phyloP scores from a whole-genome alignment of 228 moss, liverwort and hornwort species.

The Sphagnum fallax region DNA sequence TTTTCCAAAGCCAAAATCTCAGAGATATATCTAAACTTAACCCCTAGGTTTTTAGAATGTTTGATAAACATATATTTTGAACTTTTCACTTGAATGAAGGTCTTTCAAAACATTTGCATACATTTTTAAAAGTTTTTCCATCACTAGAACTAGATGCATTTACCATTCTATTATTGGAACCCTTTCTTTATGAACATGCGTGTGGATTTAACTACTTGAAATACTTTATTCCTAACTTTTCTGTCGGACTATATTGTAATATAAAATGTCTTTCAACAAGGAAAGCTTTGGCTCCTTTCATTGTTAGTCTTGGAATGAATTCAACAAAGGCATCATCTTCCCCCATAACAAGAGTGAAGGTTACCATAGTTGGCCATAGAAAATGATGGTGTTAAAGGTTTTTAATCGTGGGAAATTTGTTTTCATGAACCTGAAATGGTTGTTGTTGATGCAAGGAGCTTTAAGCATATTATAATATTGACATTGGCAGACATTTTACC shows the following conservation, averaged over 20 bases:
- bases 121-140: constrained; percentile 59
- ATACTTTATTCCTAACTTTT: constrained; percentile 15
- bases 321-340: no score
- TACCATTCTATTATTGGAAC: constrained; percentile 69
- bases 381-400: no score
- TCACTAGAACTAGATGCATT: constrained; percentile 47
- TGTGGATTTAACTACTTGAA: constrained; percentile 71
- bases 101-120: constrained; percentile 48
- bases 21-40: constrained; percentile 56
- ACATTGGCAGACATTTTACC: constrained; percentile 54
- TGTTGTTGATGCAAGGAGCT: constrained; percentile 23
- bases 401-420: no score
- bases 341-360: no score
- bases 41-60: constrained; percentile 49
- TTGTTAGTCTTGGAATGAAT: no score
- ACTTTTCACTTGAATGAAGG: constrained; percentile 69
- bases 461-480: constrained; percentile 31
- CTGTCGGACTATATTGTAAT: neutral
- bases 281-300: no score
- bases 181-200: constrained; percentile 60
- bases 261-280: no score
- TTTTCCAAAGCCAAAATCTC: constrained; percentile 74
- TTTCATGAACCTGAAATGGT: no score
- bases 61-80: constrained; percentile 62
- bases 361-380: no score